Base-by-base conservation (phyloP, 208 protist genomes). In the Phytomonas francai region DNA sequence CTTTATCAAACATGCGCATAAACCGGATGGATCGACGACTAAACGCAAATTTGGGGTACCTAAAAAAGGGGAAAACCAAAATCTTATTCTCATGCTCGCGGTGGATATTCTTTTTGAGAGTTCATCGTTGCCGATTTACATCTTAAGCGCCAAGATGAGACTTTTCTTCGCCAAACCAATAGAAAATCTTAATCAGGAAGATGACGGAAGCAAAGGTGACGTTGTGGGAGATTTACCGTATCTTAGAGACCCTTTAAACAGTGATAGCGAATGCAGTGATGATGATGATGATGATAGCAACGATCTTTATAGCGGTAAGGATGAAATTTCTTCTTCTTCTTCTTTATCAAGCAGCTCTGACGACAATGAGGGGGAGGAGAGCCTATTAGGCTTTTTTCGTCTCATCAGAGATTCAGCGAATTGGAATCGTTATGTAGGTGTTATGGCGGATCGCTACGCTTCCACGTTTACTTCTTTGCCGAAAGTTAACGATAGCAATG, bases 51-150 rank as follows among this genome's bases (percentile, higher is more conserved):
- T 1, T 2, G 27, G 11, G 57, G 31, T 30, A 27, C 2, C n/a
- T 19, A 14, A 25, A 27, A 0, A 25, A 8, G 19, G 28, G 45
- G 14, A 49, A 25, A 32, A 56, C 12, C 32, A 32, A 29, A 28
- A 4, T 12, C 39, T 85, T 62, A 73, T 71, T 16, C 69, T 92
- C n/a, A 63, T 93, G 31, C 65, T 95, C 6, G 66, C 81, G 12
- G 79, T 93, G 39, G 89, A 95, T 69, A 65, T 95, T 28, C 49
- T 91, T 19, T 93, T 89, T 79, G 85, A 91, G 16, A 79, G 73
- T 27, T 36, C 70, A 12, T 80, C 83, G 12, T 68, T 92, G 45
- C 89, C 89, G 0, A 76, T 95, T 42, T 82, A 85, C 66, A 27
- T 95, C 19, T 36, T 93, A 42, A 95, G 89, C 36, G 87, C 85